Evolutionary conservation across 2,329 filamentous ascomycete species (phyloP).

Genomic region (Bimuria novae-zelandiae): DNA sequence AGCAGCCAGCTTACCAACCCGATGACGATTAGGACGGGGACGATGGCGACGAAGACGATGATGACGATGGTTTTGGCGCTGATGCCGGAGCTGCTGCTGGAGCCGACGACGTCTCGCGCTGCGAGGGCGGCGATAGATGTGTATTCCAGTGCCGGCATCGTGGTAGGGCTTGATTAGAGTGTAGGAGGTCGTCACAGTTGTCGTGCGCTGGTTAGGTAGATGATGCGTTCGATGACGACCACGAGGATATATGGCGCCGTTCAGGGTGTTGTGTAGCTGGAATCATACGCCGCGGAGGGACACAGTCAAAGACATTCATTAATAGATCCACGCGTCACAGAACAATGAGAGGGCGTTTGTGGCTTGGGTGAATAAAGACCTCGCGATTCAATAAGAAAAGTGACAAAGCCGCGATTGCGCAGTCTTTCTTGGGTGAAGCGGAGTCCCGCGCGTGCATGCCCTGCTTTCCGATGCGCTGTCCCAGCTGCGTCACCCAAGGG

Average conservation of each 20-base stretch:
- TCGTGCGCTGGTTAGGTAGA: background rate
- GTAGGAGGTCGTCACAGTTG: background rate
- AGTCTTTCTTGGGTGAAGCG: background rate
- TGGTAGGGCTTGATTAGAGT: background rate
- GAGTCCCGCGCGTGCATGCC: background rate
- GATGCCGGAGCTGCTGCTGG: constrained; percentile 18
- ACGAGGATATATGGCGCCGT: background rate
- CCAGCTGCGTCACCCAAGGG: constrained; percentile 1
- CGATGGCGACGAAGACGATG: constrained; percentile 29
- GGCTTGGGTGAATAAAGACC: background rate
- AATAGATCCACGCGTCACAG: background rate
- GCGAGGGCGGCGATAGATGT: constrained; percentile 20
- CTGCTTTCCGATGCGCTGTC: constrained; percentile 1
- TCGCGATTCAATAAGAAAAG: background rate
- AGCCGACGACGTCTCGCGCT: constrained; percentile 18
- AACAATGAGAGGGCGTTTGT: background rate
- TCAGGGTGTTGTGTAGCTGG: too few species aligned
- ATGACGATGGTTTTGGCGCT: constrained; percentile 23
- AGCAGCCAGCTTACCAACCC: constrained; percentile 34
- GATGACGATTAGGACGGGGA: constrained; percentile 30
- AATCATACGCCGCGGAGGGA: too few species aligned
- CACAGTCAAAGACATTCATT: background rate
- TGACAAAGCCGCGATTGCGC: background rate
- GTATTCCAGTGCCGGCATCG: constrained; percentile 13
- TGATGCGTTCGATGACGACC: background rate